A percentile compares a stretch with the other conserved stretches of the same genome.
phyloP scores from a whole-genome alignment of 495 filamentous ascomycete genomes.

The Aspergillus conjunctus region DNA sequence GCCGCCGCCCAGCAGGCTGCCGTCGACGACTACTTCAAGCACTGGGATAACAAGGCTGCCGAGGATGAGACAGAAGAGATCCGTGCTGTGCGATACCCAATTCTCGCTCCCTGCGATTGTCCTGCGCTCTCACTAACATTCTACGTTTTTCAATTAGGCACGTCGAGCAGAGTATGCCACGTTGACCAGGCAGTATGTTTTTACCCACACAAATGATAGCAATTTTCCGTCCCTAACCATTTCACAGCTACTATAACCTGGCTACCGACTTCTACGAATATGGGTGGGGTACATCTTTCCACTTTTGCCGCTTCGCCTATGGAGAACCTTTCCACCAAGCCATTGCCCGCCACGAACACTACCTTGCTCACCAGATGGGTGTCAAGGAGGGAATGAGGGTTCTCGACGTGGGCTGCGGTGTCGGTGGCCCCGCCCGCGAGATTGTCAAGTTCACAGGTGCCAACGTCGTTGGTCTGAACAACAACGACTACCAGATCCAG shows the following conservation, averaged over 20 bases:
- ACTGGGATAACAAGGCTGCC: slow-evolving; percentile 91
- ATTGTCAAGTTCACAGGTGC: slow-evolving; percentile 93
- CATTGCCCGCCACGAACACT: slow-evolving; percentile 97
- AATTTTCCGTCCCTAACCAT: slow-evolving; percentile 13
- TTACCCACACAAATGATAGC: not conserved
- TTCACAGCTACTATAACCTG: slow-evolving; percentile 89
- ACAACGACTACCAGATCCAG: slow-evolving; percentile 99
- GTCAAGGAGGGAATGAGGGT: slow-evolving; percentile 86
- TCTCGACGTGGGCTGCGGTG: slow-evolving; percentile 95
- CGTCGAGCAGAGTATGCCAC: slow-evolving; percentile 92
- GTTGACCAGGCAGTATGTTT: slow-evolving; percentile 84
- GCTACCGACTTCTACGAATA: slow-evolving; percentile 98
- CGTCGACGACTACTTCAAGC: slow-evolving; percentile 98
- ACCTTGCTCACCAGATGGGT: slow-evolving; percentile 88
- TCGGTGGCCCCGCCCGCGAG: slow-evolving; percentile 95
- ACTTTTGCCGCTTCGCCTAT: slow-evolving; percentile 94
- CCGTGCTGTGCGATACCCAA: slow-evolving; percentile 60
- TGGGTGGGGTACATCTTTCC: slow-evolving; percentile 93
- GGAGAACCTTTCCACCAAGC: slow-evolving; percentile 90
- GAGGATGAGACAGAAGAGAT: slow-evolving; percentile 78
- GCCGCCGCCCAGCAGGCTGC: slow-evolving; percentile 80
- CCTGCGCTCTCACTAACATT: not conserved
- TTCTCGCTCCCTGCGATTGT: not conserved
- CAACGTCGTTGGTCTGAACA: slow-evolving; percentile 93
- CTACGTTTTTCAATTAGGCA: slow-evolving; percentile 49